Base-by-base conservation (phyloP, 1,139 yeast species). In the Candida sp. region DNA sequence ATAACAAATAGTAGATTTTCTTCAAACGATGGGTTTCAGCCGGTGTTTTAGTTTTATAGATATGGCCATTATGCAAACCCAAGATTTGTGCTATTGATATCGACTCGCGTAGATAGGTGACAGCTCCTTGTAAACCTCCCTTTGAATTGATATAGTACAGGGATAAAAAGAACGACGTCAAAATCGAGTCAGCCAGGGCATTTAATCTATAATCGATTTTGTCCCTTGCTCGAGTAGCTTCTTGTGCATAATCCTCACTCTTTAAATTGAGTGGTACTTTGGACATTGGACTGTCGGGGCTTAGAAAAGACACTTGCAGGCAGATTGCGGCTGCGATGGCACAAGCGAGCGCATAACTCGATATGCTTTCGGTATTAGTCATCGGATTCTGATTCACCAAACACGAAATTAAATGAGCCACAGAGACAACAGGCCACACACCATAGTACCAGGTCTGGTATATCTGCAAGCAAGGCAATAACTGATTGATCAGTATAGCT, bases 111-210 rank as follows among this genome's bases (percentile, higher is more conserved):
- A 70, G 56, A 47, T 66, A 66, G 33, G 66, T 42, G 22, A 65
- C 57, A 3, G 73, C 68, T 5, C 64, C 61, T n/a, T 56, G 45
- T 5, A 55, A 52, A 4, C 64, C 64, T 2, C 63, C 70, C 41
- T 62, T 57, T 36, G 55, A 44, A 47, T 68, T 67, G 37, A 62
- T 61, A 49, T 64, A 63, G 46, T 69, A 67, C 21, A 64, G 63
- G 50, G 68, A 70, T 44, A 71, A 57, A 45, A 71, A 71, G 49
- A 71, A 71, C 7, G 72, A 63, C 4, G 71, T 60, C 22, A 70
- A 50, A 11, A 70, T 48, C 7, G 61, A 55, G 29, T 68, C 73
- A 21, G 61, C 53, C 36, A 54, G 54, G 0, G 72, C 71, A 9
- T 57, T 53, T 19, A 55, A 49, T 21, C 63, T 51, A 44, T 60